Percentiles rank a stretch among this genome's conserved stretches.
Conservation (phyloP, 2,329 filamentous ascomycete species). For the Cercospora sesami region DNA sequence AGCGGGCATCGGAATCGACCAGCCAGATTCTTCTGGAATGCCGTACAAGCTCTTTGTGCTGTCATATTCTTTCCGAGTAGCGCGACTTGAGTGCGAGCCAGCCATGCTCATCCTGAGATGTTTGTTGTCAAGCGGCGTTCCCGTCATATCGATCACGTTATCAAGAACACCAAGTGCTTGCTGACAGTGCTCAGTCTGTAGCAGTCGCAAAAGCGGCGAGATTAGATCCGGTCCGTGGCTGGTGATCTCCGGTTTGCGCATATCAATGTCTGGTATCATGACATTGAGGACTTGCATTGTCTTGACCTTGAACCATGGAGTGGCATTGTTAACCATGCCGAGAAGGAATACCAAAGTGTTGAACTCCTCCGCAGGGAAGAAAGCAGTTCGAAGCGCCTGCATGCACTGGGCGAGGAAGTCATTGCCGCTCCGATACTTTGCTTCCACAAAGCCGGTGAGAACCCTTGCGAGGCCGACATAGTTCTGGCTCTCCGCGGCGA, state of each 20-base stretch:
- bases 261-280: slow-evolving; percentile 85
- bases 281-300: slow-evolving; percentile 87
- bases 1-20: slow-evolving; percentile 92
- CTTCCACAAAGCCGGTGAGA: slow-evolving; percentile 68
- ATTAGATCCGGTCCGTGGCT: slow-evolving; percentile 92
- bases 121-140: slow-evolving; percentile 83
- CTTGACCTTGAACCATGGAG: slow-evolving; percentile 87
- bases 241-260: slow-evolving; percentile 86
- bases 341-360: slow-evolving; percentile 85
- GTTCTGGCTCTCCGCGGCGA: slow-evolving; percentile 71
- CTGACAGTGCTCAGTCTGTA: slow-evolving; percentile 92
- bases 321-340: slow-evolving; percentile 83
- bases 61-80: slow-evolving; percentile 90
- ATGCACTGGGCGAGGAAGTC: slow-evolving; percentile 78
- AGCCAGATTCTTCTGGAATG: slow-evolving; percentile 91
- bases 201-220: slow-evolving; percentile 80
- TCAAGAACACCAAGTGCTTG: slow-evolving; percentile 89
- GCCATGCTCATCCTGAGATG: slow-evolving; percentile 99
- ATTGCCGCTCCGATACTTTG: slow-evolving; percentile 64
- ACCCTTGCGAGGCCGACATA: slow-evolving; percentile 66
- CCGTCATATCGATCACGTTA: slow-evolving; percentile 91
- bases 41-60: slow-evolving; percentile 92
- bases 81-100: slow-evolving; percentile 73
- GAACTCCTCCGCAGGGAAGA: slow-evolving; percentile 80
- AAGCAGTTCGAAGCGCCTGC: slow-evolving; percentile 71